Percentiles rank a stretch among this genome's conserved stretches.
Evolutionary conservation across 106 monocot species (phyloP).

Genomic region (Allium cepa): DNA sequence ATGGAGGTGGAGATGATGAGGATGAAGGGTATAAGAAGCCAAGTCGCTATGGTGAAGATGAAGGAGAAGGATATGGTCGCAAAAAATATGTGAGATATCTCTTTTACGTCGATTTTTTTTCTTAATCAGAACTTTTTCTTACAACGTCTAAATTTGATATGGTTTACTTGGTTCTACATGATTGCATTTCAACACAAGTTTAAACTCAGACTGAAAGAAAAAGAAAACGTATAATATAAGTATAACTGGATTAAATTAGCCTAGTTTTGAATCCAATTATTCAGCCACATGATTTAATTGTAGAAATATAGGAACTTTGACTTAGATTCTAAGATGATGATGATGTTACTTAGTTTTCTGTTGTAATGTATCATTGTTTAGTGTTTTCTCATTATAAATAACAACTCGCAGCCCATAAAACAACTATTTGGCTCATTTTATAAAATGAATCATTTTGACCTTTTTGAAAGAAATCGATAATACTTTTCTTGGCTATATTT

Average conservation of each 20-base stretch:
- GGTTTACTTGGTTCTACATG: no score
- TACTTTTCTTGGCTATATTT: no score
- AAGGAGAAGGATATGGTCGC: slow-evolving; percentile 23
- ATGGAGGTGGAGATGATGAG: slow-evolving; percentile 14
- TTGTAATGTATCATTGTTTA: no score
- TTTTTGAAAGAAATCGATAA: no score
- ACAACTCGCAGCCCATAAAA: no score
- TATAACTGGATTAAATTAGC: neutral
- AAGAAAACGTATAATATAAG: neutral
- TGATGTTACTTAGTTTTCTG: no score
- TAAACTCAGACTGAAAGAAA: neutral
- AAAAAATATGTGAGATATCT: slow-evolving; percentile 30
- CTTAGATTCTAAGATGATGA: no score
- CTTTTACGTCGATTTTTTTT: neutral
- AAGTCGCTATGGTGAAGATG: slow-evolving; percentile 11
- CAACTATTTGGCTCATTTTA: no score
- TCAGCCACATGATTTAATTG: no score
- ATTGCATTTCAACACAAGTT: neutral
- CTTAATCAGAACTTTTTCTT: neutral
- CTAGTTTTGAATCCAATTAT: neutral
- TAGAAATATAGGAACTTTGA: no score
- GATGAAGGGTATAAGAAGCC: slow-evolving; percentile 7
- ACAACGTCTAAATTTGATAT: neutral
- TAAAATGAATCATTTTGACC: no score
- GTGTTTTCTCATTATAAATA: no score